Evolutionary conservation across 805 yeast genomes (phyloP).

Genomic region (Suhomyces xylopsoci): DNA sequence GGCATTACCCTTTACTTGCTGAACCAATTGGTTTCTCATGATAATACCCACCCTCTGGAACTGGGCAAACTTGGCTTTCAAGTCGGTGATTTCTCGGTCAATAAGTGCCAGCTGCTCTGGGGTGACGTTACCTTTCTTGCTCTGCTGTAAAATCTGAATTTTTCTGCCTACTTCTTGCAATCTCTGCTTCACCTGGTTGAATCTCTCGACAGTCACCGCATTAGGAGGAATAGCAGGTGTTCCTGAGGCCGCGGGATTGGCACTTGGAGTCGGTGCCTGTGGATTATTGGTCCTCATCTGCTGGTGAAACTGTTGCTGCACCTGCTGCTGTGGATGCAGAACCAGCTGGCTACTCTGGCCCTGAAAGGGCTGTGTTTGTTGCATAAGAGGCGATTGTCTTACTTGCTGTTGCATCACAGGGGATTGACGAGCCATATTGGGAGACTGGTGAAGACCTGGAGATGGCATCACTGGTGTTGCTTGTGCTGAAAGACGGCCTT

Average conservation of each 20-base stretch:
- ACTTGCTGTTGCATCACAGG: constrained; percentile 6
- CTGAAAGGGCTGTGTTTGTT: constrained; percentile 2
- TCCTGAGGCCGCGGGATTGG: constrained; percentile 1
- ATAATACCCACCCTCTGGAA: constrained; percentile 50
- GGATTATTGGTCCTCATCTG: constrained; percentile 1
- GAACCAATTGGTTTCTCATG: constrained; percentile 41
- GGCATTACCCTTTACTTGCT: constrained; percentile 14
- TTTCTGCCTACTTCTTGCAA: constrained; percentile 50
- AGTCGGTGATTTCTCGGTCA: constrained; percentile 48
- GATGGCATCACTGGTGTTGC: constrained; percentile 11
- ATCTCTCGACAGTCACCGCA: constrained; percentile 35
- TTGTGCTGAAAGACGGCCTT: constrained; percentile 8
- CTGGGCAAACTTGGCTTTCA: constrained; percentile 45
- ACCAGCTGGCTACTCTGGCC: background rate
- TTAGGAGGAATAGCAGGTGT: constrained; percentile 14
- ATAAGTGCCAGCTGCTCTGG: constrained; percentile 44
- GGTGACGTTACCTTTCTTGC: constrained; percentile 42
- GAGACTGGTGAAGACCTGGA: constrained; percentile 10
- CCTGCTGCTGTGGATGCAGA: constrained; percentile 5
- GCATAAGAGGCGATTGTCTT: constrained; percentile 8
- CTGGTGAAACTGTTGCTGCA: constrained; percentile 6
- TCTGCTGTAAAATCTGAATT: constrained; percentile 48
- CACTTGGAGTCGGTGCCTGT: background rate
- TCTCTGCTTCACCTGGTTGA: constrained; percentile 43
- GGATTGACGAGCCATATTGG: constrained; percentile 7